phyloP scores from a whole-genome alignment of 192 early-diverging fungal species.

The Coemansia nantahalensis region DNA sequence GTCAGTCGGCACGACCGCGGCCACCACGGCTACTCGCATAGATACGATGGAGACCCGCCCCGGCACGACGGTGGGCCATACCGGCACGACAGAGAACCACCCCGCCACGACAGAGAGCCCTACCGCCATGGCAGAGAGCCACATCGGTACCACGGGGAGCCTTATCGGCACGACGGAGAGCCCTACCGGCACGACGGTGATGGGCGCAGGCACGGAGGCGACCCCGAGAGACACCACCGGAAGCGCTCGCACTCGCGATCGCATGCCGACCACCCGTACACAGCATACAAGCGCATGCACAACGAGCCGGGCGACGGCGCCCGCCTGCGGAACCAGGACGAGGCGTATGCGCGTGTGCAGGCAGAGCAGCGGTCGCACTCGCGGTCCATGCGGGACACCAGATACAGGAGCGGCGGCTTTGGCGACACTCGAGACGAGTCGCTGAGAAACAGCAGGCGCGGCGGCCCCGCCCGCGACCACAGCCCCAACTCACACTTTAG shows the following conservation, averaged over 20 bases:
- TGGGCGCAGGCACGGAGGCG: not conserved
- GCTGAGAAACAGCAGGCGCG: slow-evolving; percentile 1
- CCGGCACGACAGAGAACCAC: too few species aligned
- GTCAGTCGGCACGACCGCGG: not conserved
- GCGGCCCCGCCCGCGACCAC: too few species aligned
- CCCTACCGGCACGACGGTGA: not conserved
- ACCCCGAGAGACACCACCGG: not conserved
- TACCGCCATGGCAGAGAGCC: too few species aligned
- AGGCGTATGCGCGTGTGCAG: too few species aligned
- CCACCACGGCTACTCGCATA: not conserved
- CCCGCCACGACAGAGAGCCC: not conserved
- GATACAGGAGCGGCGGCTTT: not conserved
- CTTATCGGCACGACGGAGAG: too few species aligned
- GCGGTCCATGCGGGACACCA: too few species aligned
- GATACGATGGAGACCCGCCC: too few species aligned
- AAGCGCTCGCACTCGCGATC: slow-evolving; percentile 11
- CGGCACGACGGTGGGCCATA: not conserved
- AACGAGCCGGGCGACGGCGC: not conserved
- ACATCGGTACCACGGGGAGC: too few species aligned
- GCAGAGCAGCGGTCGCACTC: too few species aligned
- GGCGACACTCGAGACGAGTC: slow-evolving; percentile 6
- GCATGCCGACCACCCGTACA: not conserved
- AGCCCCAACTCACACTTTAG: not conserved
- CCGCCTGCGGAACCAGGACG: too few species aligned
- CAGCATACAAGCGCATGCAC: slow-evolving; percentile 3